Conservation (phyloP, 129 eudicot genomes). For the Tagetes patula region DNA sequence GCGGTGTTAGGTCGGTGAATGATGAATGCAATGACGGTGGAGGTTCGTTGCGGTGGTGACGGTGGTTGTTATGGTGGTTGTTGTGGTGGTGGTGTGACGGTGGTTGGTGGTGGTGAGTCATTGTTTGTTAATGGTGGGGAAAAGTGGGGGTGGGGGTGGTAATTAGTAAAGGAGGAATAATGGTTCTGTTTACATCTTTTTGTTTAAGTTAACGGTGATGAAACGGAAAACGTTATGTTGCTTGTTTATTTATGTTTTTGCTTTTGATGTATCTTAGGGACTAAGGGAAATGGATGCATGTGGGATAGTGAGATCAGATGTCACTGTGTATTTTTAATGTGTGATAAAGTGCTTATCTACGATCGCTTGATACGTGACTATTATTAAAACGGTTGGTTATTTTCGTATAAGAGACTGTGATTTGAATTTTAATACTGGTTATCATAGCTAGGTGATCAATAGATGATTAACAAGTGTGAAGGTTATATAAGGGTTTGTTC, state of each 20-base stretch:
- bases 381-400: too few relatives aligned
- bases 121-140: neutral
- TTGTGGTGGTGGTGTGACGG: neutral
- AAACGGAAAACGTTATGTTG: conserved; percentile 4
- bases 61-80: conserved; percentile 9
- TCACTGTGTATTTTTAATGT: neutral
- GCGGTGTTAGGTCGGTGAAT: conserved; percentile 10
- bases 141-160: neutral
- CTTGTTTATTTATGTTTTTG: neutral
- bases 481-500: too few relatives aligned
- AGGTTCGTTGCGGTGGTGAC: conserved; percentile 17
- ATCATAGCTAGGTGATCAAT: too few relatives aligned
- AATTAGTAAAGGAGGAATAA: neutral
- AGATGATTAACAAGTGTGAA: too few relatives aligned
- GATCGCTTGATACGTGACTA: too few relatives aligned
- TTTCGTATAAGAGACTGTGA: too few relatives aligned
- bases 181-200: neutral
- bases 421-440: too few relatives aligned
- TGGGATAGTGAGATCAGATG: conserved; percentile 5
- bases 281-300: conserved; percentile 35
- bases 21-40: neutral
- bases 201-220: neutral
- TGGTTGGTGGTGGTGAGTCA: conserved; percentile 12
- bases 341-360: neutral
- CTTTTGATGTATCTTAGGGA: conserved; percentile 29